Conservation (phyloP, 163 green algal species). For the Scenedesmus sp. region DNA sequence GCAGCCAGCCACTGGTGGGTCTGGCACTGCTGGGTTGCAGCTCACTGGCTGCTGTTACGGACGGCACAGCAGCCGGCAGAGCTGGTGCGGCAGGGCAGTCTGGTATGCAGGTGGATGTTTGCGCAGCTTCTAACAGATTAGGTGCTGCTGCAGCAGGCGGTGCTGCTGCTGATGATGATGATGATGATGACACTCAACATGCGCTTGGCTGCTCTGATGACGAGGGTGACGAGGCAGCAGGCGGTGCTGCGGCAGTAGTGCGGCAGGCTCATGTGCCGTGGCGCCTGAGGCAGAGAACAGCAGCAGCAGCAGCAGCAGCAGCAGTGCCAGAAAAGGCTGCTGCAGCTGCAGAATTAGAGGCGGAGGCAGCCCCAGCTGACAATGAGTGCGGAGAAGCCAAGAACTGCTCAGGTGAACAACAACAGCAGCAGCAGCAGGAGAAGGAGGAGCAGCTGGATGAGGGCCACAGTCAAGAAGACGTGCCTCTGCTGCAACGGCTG, state of each 20-base stretch:
- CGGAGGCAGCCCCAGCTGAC: background rate
- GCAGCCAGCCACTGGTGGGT: background rate
- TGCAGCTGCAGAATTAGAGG: background rate
- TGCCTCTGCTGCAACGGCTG: background rate
- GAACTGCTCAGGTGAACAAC: background rate
- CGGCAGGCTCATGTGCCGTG: background rate
- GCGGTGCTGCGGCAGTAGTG: background rate
- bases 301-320: slow-evolving; percentile 5
- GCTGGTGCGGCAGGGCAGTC: background rate
- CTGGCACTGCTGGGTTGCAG: slow-evolving; percentile 6
- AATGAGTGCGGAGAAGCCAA: too few species aligned
- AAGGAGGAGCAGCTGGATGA: background rate
- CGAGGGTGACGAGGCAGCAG: background rate
- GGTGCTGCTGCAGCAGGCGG: background rate
- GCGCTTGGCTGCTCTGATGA: background rate
- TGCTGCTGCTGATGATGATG: background rate
- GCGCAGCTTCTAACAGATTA: background rate
- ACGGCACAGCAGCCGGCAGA: background rate
- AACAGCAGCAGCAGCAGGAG: background rate
- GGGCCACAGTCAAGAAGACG: background rate
- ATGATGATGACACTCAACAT: too few species aligned
- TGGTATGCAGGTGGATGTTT: background rate
- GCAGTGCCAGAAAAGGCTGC: background rate
- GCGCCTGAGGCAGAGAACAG: background rate
- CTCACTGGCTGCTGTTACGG: background rate